Base-by-base conservation (phyloP, 768 basidiomycete species). In the Leccinum rimulosum region DNA sequence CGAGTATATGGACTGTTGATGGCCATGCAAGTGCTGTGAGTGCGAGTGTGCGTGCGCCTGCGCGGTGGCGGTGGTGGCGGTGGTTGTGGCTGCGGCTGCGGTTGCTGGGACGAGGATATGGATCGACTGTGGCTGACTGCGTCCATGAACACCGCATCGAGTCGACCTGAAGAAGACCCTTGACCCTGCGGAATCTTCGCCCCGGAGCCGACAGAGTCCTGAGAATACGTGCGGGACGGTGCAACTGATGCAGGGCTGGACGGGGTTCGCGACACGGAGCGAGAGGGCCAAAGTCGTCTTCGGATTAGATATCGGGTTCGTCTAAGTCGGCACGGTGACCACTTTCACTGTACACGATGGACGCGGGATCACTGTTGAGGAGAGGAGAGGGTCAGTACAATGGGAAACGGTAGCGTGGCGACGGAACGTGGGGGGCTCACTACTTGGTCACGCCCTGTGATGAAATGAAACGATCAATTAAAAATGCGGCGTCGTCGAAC, bases 311-410 rank as follows among this genome's bases (percentile, higher is more conserved):
- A 61, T 89, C 87, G 0, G 77, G 78, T 63, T 91, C 89, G 40
- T 89, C 88, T 68, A 91, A 89, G 36, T 89, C 88, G 6, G 82
- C 78, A 55, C 88, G 83, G 61, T 85, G 84, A 0, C 89, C 89
- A 53, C 87, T 81, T 74, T 92, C 89, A 68, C 89, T 91, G 74
- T 89, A 91, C 10, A 92, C 83, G 56, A 92, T 92, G 7, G 86
- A 84, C 1, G 89, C 89, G 4, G 89, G 89, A 15, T 89, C 89
- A 60, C 89, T 91, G 59, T 30, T 25, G 56, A 45, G 55, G n/a
- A 45, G 19, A 52, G 28, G 27, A 50, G 4, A n/a, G 31, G 25
- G 48, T 60, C 50, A 25, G 25, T 25, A 25, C 25, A 25, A 25
- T 25, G 25, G 25, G 10, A 31, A 52, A 2, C 47, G 47, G n/a